phyloP scores from a whole-genome alignment of 495 filamentous ascomycete species.

The Neurospora terricola region DNA sequence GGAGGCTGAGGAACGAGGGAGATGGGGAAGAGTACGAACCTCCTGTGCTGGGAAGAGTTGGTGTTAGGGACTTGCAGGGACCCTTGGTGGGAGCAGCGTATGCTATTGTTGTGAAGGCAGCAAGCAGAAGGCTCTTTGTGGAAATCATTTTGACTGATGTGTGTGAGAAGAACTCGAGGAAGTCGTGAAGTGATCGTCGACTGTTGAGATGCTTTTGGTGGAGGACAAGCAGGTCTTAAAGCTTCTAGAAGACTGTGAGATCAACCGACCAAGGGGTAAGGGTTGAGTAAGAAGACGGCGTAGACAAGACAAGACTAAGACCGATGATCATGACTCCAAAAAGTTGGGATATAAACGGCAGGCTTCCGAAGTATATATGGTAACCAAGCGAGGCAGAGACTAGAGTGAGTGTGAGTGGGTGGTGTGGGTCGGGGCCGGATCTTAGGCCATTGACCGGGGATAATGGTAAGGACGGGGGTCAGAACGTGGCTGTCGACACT shows the following conservation, averaged over 20 bases:
- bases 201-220: not conserved
- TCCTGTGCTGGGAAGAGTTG: conserved; percentile 17
- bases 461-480: not conserved
- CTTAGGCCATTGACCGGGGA: not conserved
- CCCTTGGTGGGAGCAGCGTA: conserved; percentile 9
- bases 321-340: not conserved
- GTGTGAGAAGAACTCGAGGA: not conserved
- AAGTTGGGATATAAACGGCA: not conserved
- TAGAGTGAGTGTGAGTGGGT: not conserved
- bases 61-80: conserved; percentile 7
- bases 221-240: not conserved
- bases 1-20: not conserved
- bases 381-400: not conserved
- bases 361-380: not conserved
- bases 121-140: conserved; percentile 12
- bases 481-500: not conserved
- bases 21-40: not conserved
- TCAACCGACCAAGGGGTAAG: conserved; percentile 1
- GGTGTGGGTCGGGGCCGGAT: not conserved
- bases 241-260: conserved; percentile 8
- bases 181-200: not conserved
- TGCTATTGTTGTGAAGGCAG: conserved; percentile 15
- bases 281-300: not conserved
- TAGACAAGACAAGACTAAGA: conserved; percentile 1
- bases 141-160: conserved; percentile 21